Evolutionary conservation across 805 yeast genomes (phyloP), one percentile per base, ranked within the genome.

Genomic region (Saccharomycopsis olivae): DNA sequence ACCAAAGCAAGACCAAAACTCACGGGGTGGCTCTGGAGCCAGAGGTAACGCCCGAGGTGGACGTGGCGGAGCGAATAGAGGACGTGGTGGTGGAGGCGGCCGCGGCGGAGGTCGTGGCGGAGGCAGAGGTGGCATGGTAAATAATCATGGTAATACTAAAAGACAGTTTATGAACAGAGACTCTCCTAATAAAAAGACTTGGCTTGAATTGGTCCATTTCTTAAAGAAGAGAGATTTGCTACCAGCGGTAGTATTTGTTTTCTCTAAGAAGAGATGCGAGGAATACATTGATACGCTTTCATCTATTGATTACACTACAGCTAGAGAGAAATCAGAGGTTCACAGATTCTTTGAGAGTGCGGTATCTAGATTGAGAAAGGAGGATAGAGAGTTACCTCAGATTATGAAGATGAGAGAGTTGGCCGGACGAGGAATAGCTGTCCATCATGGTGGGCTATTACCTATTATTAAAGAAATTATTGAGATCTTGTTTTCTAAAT

Each of bases 391-490:
- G 41, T 65, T 92, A 36, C 97, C 98, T 1, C 98, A 92, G 60
- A 89, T 92, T 43, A 48, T 84, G 45, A 76, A 82, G 48, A 69
- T 89, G 44, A 69, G 94, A 49, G 94, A 86, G 23, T 66, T 89
- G 69, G 60, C 92, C 32, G 71, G 85, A 33, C 69, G 96, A 53
- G 98, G 98, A 41, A 82, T 92, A 46, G 96, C 95, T 0, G 94
- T 88, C 2, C 97, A 88, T 56, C 96, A 88, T 59, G 94, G 95
- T 55, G 97, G 97, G 1, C 61, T 88, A 44, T 61, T 88, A 42
- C 97, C 97, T 0, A 88, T 88, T 29, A 94, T 88, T 20, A 88
- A 88, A 53, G 97, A 88, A 54, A 75, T 86, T 34, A 88, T 88
- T 48, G 98, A 92, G 59, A 88, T 92, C 41, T 61, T 92, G 35